Evolutionary conservation across 495 filamentous ascomycete genomes (phyloP).

Genomic region (Tuber brumale): DNA sequence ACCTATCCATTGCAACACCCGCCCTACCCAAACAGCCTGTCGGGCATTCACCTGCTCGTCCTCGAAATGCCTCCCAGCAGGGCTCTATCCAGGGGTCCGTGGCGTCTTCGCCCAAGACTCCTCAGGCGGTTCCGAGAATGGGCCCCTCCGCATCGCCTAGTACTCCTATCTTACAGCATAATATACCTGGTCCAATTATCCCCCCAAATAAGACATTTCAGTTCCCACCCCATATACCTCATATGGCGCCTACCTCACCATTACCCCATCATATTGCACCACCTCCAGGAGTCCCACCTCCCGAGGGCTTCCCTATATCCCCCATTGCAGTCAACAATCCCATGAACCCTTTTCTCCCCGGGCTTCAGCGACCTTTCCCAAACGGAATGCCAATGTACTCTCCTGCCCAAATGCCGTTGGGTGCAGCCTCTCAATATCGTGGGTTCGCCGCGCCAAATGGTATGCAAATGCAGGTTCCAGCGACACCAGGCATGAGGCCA

Average conservation of each 20-base stretch:
- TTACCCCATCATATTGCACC: constrained; percentile 44
- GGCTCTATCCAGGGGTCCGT: constrained; percentile 71
- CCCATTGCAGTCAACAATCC: constrained; percentile 40
- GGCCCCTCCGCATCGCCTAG: constrained; percentile 64
- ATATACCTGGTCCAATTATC: constrained; percentile 52
- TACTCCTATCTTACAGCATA: constrained; percentile 52
- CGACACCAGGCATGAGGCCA: constrained; percentile 46
- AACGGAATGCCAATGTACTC: constrained; percentile 42
- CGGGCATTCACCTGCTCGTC: constrained; percentile 62
- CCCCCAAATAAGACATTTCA: constrained; percentile 46
- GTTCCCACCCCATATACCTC: constrained; percentile 37
- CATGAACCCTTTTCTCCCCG: constrained; percentile 52
- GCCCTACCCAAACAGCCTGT: constrained; percentile 60
- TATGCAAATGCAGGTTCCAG: constrained; percentile 46
- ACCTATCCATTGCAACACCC: constrained; percentile 69
- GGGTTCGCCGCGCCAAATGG: constrained; percentile 54
- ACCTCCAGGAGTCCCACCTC: constrained; percentile 43
- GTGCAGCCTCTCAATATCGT: constrained; percentile 49
- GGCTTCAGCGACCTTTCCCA: constrained; percentile 49
- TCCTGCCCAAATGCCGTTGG: constrained; percentile 38
- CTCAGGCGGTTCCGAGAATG: constrained; percentile 49
- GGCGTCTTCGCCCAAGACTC: constrained; percentile 60
- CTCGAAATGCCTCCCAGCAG: constrained; percentile 74
- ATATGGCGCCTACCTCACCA: constrained; percentile 30
- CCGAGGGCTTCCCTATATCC: constrained; percentile 44